Evolutionary conservation across 805 yeast species (phyloP), one percentile per base, ranked within the genome.

Genomic region (Wilhelminamyces savonicus): DNA sequence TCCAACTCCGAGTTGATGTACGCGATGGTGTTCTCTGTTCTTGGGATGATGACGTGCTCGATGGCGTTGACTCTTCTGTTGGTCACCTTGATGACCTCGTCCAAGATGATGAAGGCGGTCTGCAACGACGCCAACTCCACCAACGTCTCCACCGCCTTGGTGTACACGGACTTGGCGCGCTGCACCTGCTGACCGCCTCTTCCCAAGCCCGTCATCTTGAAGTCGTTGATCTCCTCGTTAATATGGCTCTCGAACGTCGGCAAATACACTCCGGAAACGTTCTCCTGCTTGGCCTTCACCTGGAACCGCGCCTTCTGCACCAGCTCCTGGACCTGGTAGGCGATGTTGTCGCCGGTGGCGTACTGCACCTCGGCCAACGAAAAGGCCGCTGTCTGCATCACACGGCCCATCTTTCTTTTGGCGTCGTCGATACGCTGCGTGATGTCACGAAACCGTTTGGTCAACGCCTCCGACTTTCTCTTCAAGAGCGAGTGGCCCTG

Each of bases 161-260:
- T 80, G 59, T 92, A 92, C 15, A 92, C 95, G 42, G 75, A 74
- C 59, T 88, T 87, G 34, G 97, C 97, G 58, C 81, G 82, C 59
- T 84, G 95, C 31, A 90, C 94, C 56, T 90, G 97, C 61, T 90
- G 97, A 41, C 98, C 97, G 61, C 98, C 98, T 57, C 97, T 75
- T 29, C 98, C 98, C 43, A 90, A 70, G 46, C 98, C 98, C 4
- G 97, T 90, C 76, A 90, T 69, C 57, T 85, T 85, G 70, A 90
- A 90, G 52, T 92, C 98, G 50, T 90, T 90, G 54, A 85, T 83
- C 8, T 77, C 76, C 39, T 83, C 86, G 50, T 87, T 83, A 37
- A 86, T 75, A 43, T 73, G 81, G 16, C 88, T 76, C 48, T 88
- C 96, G 46, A 90, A 92, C 37, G 88, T 86, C 15, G 98, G 97